These are phyloP conservation scores for Panaeolus cyanescens DNA, from an alignment of 768 basidiomycete species.

Conservation along the genomic window DNA sequence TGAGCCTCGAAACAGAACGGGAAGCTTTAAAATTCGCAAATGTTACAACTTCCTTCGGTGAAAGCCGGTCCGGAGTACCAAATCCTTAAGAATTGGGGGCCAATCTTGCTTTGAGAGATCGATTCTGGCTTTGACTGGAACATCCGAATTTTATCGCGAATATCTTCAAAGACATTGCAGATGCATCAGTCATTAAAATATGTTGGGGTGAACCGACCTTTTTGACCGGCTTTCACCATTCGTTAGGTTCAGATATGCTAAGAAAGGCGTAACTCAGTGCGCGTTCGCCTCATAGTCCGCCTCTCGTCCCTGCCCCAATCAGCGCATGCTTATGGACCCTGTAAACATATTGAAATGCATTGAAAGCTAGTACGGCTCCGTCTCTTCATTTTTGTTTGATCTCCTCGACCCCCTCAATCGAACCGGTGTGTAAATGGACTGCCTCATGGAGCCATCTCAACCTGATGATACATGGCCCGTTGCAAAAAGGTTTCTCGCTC, in stretches of 20 bases:
- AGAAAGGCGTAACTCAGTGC: not conserved
- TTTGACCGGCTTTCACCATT: not conserved
- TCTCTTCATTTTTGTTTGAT: not conserved
- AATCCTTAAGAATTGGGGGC: not conserved
- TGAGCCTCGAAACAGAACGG: not conserved
- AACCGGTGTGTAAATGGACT: not conserved
- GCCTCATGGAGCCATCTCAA: conserved; percentile 1
- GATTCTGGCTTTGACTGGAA: not conserved
- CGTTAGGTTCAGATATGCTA: not conserved
- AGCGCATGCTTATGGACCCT: not conserved
- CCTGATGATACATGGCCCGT: not conserved
- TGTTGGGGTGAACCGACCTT: not conserved
- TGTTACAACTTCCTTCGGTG: not conserved
- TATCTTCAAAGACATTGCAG: not conserved
- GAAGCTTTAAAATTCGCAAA: not conserved
- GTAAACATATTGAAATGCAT: not conserved
- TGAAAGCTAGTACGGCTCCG: conserved; percentile 1
- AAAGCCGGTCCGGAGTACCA: not conserved
- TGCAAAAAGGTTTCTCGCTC: not conserved
- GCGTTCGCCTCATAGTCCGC: not conserved
- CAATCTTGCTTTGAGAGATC: not conserved
- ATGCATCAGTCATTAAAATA: not conserved
- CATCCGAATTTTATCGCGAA: not conserved
- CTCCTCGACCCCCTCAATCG: conserved; percentile 1
- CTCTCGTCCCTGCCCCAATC: not conserved